These are phyloP conservation scores for Backusella tuberculispora DNA, from an alignment of 192 early-diverging fungal genomes.

Conservation along the genomic window DNA sequence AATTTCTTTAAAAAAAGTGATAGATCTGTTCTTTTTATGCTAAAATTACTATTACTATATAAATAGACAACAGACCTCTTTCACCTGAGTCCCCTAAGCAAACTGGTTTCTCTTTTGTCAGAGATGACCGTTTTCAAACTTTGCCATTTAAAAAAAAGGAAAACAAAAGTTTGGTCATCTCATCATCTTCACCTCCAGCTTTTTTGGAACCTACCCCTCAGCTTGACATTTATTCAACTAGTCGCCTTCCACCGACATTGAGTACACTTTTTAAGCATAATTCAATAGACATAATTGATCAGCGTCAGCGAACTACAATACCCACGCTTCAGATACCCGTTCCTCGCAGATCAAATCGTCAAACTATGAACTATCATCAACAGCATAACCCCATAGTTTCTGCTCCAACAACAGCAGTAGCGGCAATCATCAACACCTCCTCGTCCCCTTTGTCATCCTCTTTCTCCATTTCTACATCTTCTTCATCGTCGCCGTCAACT, in stretches of 20 bases:
- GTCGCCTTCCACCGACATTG: background rate
- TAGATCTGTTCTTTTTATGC: constrained; percentile 8
- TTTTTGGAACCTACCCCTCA: constrained; percentile 15
- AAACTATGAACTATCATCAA: background rate
- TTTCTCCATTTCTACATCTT: background rate
- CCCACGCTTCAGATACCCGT: constrained; percentile 14
- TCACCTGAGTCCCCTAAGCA: constrained; percentile 19
- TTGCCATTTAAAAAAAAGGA: constrained; percentile 2
- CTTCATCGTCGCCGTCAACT: background rate
- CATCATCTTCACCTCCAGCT: background rate
- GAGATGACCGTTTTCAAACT: constrained; percentile 3
- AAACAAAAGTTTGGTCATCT: constrained; percentile 14
- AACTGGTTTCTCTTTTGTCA: background rate
- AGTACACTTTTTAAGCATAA: background rate
- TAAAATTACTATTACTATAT: constrained; percentile 6
- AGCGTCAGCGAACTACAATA: background rate
- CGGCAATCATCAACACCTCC: background rate
- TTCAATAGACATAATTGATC: background rate
- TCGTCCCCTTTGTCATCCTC: too few relatives aligned
- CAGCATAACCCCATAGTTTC: background rate
- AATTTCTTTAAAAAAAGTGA: background rate
- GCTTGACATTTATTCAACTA: constrained; percentile 2
- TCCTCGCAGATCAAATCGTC: background rate
- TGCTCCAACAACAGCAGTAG: background rate
- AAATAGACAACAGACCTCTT: constrained; percentile 21